Conservation (phyloP, 345 rosid genomes). For the Eutrema japonicum region DNA sequence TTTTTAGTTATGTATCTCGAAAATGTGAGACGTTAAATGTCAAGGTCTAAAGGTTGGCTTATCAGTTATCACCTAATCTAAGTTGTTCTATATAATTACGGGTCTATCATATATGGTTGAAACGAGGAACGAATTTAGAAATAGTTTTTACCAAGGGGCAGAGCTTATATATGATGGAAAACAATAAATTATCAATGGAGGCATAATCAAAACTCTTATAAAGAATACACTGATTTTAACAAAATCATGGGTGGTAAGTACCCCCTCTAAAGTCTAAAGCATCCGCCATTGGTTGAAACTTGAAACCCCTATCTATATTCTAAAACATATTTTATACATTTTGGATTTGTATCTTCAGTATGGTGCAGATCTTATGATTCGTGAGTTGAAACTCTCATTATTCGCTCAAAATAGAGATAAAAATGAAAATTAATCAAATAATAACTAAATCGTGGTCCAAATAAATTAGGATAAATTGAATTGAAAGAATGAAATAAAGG, state of each 20-base stretch:
- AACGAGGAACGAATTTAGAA: too few relatives aligned
- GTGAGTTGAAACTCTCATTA: constrained; percentile 4
- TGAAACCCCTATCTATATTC: neutral
- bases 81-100: neutral
- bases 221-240: too few relatives aligned
- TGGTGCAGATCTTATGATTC: neutral
- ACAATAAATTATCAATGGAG: too few relatives aligned
- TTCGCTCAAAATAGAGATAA: neutral
- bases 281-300: too few relatives aligned
- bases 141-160: too few relatives aligned
- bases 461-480: neutral
- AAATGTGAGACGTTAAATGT: neutral
- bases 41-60: constrained; percentile 5
- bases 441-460: neutral
- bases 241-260: too few relatives aligned
- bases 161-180: too few relatives aligned
- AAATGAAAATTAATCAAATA: neutral
- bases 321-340: neutral
- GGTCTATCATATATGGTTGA: neutral
- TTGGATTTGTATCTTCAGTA: neutral
- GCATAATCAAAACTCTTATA: too few relatives aligned
- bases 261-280: too few relatives aligned
- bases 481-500: neutral
- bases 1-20: neutral
- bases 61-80: neutral